phyloP scores from a whole-genome alignment of 2,329 filamentous ascomycete species.

The Aspergillus fischeri region DNA sequence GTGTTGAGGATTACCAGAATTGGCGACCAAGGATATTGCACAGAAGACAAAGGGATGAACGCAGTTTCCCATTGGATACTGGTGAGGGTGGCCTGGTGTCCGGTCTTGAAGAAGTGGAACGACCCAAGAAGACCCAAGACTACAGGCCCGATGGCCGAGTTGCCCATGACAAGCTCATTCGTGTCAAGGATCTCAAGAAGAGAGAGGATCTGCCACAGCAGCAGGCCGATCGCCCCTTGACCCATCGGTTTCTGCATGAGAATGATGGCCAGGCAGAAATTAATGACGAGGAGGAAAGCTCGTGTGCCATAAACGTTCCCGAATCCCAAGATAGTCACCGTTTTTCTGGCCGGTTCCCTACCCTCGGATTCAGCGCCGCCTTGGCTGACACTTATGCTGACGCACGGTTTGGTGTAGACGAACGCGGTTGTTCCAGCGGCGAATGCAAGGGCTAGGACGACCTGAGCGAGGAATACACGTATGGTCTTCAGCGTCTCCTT shows the following conservation, averaged over 20 bases:
- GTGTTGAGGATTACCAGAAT: slow-evolving; percentile 79
- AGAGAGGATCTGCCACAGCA: slow-evolving; percentile 85
- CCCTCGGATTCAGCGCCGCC: slow-evolving; percentile 38
- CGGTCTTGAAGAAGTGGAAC: slow-evolving; percentile 96
- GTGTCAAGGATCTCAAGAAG: slow-evolving; percentile 62
- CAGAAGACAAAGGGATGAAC: slow-evolving; percentile 78
- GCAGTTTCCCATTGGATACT: slow-evolving; percentile 95
- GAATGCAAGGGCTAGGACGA: slow-evolving; percentile 72
- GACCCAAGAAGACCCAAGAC: slow-evolving; percentile 83
- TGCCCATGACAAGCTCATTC: slow-evolving; percentile 57
- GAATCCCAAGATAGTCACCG: slow-evolving; percentile 80
- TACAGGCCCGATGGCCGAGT: slow-evolving; percentile 70
- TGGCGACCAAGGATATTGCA: slow-evolving; percentile 87
- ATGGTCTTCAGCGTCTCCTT: slow-evolving; percentile 64
- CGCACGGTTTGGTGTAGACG: slow-evolving; percentile 77
- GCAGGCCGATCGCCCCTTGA: slow-evolving; percentile 72
- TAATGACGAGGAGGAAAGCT: slow-evolving; percentile 78
- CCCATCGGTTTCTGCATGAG: slow-evolving; percentile 95
- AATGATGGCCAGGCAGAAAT: slow-evolving; percentile 71
- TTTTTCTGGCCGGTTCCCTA: slow-evolving; percentile 40
- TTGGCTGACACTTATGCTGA: slow-evolving; percentile 62
- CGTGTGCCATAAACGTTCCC: slow-evolving; percentile 89
- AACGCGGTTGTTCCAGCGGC: slow-evolving; percentile 82
- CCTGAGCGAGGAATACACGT: slow-evolving; percentile 74
- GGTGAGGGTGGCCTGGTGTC: slow-evolving; percentile 82